Evolutionary conservation across 108 stramenopile species (phyloP), one percentile per base, ranked within the genome.

Genomic region (Pseudonitzschia multiseries): DNA sequence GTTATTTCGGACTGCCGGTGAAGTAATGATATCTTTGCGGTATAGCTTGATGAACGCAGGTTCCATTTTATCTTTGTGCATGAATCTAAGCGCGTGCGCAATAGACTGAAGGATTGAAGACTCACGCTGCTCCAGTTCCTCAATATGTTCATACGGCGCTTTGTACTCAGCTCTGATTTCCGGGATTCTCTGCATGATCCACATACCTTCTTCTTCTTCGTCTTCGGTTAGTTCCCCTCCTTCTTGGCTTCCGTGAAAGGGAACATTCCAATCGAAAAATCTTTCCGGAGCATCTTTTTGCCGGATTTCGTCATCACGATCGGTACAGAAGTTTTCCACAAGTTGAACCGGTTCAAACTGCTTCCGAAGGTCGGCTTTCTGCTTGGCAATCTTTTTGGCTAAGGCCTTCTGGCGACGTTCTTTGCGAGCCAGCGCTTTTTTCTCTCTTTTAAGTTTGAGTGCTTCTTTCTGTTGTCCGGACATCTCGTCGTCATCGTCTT

Each of bases 251-350:
- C 77, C 85, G 46, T 83, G 75, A 70, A 83, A 80, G 32, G 79
- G 79, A 54, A 62, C 71, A n/a, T 84, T 82, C 89, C 88, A 90
- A 74, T 90, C 88, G 74, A 86, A 91, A 71, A 83, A 93, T 43
- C 94, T 75, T 77, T 95, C 94, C 0, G 94, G 94, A 22, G 74
- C 81, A 76, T 93, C 90, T 20, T 60, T 72, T 70, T 73, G 70
- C 27, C 94, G 81, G 69, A 93, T 93, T 60, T 88, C 82, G 66
- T 96, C 94, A 81, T 96, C 94, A 17, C 86, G 72, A 53, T 93
- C 92, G n/a, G 94, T 96, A 65, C 92, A 91, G 78, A 96, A 96
- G 69, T 96, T 93, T 76, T 96, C 94, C 51, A 96, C 79, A 14
- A 96, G 81, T 65, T 89, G 87, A 0, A 90, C 88, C n/a, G 94